Conservation (phyloP, 2,329 filamentous ascomycete genomes). For the Hypoxylon sp. region DNA sequence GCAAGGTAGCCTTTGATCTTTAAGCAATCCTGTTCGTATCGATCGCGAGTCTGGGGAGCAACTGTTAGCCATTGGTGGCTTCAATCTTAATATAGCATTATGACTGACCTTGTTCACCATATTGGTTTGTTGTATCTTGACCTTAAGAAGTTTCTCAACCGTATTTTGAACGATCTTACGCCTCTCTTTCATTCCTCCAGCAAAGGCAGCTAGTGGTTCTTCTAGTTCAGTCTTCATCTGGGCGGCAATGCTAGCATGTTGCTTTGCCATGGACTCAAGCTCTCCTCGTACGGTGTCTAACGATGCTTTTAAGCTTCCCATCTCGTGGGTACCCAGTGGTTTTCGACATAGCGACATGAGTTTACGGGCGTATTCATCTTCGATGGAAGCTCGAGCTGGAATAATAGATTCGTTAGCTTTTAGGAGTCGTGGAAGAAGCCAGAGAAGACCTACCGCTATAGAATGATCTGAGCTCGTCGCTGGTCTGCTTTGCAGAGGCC, state of each 20-base stretch:
- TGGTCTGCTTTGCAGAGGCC: slow-evolving; percentile 93
- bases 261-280: slow-evolving; percentile 93
- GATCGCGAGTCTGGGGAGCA: slow-evolving; percentile 79
- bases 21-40: slow-evolving; percentile 96
- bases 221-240: slow-evolving; percentile 98
- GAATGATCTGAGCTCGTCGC: slow-evolving; percentile 93
- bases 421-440: background rate
- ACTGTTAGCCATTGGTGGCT: slow-evolving; percentile 2
- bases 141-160: slow-evolving; percentile 94
- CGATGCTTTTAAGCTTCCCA: slow-evolving; percentile 85
- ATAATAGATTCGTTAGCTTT: slow-evolving; percentile 1
- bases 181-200: slow-evolving; percentile 95
- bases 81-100: background rate
- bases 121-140: slow-evolving; percentile 91
- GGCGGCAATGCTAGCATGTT: slow-evolving; percentile 88
- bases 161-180: slow-evolving; percentile 96
- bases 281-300: slow-evolving; percentile 91
- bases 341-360: slow-evolving; percentile 89
- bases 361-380: slow-evolving; percentile 96
- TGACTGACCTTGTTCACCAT: slow-evolving; percentile 86
- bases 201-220: slow-evolving; percentile 91
- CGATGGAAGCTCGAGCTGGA: slow-evolving; percentile 89
- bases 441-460: slow-evolving; percentile 76
- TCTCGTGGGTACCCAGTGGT: slow-evolving; percentile 88
- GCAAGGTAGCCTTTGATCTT: slow-evolving; percentile 99